Percentiles rank a stretch among this genome's conserved stretches.
Evolutionary conservation across 768 basidiomycete species (phyloP).

Genomic region (Hortiboletus campestris): DNA sequence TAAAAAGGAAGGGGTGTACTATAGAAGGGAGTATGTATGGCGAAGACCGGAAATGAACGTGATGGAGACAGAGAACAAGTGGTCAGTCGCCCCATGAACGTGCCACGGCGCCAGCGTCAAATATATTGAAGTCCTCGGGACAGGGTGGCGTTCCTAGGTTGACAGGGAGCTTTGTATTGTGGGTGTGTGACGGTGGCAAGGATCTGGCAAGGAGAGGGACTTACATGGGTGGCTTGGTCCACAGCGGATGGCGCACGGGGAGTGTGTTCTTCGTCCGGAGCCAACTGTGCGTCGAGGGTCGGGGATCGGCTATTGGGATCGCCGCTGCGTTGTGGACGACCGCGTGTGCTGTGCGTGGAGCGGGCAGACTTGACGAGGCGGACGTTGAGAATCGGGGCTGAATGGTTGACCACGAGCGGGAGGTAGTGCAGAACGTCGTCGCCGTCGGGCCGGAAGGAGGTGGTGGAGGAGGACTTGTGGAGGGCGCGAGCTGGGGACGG

Average conservation of each 20-base stretch:
- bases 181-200: constrained; percentile 6
- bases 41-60: constrained; percentile 33
- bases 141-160: constrained; percentile 11
- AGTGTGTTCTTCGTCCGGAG: not conserved
- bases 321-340: constrained; percentile 16
- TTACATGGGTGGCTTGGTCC: constrained; percentile 15
- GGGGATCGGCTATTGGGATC: constrained; percentile 12
- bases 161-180: constrained; percentile 8
- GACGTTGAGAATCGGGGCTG: constrained; percentile 20
- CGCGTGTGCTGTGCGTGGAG: constrained; percentile 17
- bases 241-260: not conserved
- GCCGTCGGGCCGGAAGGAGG: constrained; percentile 20
- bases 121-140: constrained; percentile 29
- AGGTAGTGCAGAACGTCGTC: constrained; percentile 16
- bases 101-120: constrained; percentile 34
- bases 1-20: constrained; percentile 20
- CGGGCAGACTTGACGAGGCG: constrained; percentile 22
- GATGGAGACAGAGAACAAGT: constrained; percentile 12
- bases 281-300: not conserved
- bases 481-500: constrained; percentile 19
- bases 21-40: constrained; percentile 19
- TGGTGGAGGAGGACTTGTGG: constrained; percentile 22
- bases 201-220: constrained; percentile 2
- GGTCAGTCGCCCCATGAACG: constrained; percentile 35
- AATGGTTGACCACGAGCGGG: not conserved